These are phyloP conservation scores for Dorcoceras hygrometricum DNA, from an alignment of 257 asterid species.

Conservation along the genomic window DNA sequence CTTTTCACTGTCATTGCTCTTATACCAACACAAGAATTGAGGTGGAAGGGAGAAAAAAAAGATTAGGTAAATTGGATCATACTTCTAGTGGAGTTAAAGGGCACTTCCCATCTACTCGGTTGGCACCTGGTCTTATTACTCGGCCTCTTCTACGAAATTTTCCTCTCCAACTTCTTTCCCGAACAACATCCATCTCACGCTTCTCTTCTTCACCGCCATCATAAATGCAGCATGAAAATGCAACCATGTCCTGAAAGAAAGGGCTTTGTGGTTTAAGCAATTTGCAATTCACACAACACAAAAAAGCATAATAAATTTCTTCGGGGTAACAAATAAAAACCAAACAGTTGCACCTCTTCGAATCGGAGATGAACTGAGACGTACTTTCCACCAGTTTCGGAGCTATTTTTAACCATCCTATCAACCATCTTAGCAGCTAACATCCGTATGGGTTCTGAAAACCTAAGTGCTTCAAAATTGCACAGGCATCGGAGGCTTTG, in stretches of 20 bases:
- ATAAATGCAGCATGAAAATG: conserved; percentile 91
- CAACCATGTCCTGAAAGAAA: conserved; percentile 87
- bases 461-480: conserved; percentile 94
- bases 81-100: conserved; percentile 98
- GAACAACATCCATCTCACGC: conserved; percentile 90
- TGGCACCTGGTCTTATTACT: conserved; percentile 91
- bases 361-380: conserved; percentile 94
- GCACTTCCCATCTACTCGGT: conserved; percentile 92
- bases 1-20: background rate
- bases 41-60: background rate
- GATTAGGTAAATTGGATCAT: conserved; percentile 18
- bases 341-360: conserved; percentile 70
- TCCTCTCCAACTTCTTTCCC: conserved; percentile 99
- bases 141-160: conserved; percentile 90
- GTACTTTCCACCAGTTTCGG: conserved; percentile 69
- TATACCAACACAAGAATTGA: background rate
- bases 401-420: conserved; percentile 80
- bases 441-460: conserved; percentile 91
- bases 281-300: background rate
- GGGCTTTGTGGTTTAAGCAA: background rate
- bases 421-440: conserved; percentile 97
- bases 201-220: conserved; percentile 97
- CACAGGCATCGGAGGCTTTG: conserved; percentile 93
- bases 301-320: conserved; percentile 2
- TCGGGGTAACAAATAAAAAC: background rate